Base-by-base conservation (phyloP, 2,329 filamentous ascomycete species). In the Diaporthe vaccinii region DNA sequence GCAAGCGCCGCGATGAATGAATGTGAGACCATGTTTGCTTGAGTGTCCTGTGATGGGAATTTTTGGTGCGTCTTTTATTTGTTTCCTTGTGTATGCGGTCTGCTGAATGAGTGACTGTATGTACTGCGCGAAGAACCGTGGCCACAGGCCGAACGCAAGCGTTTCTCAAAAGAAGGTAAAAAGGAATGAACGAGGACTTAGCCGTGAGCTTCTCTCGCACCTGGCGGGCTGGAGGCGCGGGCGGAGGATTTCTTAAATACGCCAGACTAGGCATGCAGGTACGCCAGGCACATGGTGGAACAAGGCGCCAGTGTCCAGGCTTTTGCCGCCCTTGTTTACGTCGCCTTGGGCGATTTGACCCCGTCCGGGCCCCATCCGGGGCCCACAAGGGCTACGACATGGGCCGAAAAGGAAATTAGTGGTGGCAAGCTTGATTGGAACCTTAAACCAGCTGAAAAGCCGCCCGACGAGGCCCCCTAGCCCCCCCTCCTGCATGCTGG, bases 61-160 rank as follows among this genome's bases (percentile, higher is more conserved):
- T 9, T 15, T 55, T 39, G 46, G 62, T 39, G 28, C 31, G 28
- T 39, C 6, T 68, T 12, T 39, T 53, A n/a, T 53, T 25, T 53
- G 14, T 53, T 53, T n/a, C 8, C 9, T 65, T 49, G 17, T 25
- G 17, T 25, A 2, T 55, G 41, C 34, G 22, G 46, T 55, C 31
- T 69, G 31, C 14, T 68, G 44, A 68, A 68, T 53, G 65, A 69
- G 34, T 69, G 65, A 69, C 31, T 68, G 65, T 41, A 69, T 55
- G 65, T 69, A 69, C 49, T 36, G 65, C 65, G 46, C 15, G 9
- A 69, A 55, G 46, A 69, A 69, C 65, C 49, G 49, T 39, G 59
- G 65, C 65, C 65, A 69, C 65, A 69, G 65, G 65, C 65, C 65
- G 17, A 69, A 69, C 65, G 65, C 65, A 69, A 69, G 49, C 46